Conservation (phyloP, 352 stramenopile species). For the Pythium phragmitis region DNA sequence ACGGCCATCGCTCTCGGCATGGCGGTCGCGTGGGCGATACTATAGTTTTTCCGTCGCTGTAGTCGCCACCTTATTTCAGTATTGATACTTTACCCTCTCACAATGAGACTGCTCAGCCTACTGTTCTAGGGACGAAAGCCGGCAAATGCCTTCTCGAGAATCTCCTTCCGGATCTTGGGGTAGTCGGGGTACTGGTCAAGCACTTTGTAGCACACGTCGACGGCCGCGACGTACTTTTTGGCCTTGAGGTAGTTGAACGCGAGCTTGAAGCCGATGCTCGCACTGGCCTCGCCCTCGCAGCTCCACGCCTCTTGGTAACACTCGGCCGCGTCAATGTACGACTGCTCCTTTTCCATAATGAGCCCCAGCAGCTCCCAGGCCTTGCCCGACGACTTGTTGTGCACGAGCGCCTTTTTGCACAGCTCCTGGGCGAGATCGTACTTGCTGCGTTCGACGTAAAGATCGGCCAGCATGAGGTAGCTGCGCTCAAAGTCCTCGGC, state of each 20-base stretch:
- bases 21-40: conserved; percentile 4
- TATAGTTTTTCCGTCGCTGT: not conserved
- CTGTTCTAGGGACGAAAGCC: conserved; percentile 77
- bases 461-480: conserved; percentile 92
- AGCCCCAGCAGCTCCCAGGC: conserved; percentile 93
- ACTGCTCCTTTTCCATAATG: conserved; percentile 95
- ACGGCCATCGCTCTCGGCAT: conserved; percentile 1
- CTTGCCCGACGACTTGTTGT: conserved; percentile 91
- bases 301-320: conserved; percentile 91
- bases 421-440: conserved; percentile 93
- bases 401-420: conserved; percentile 90
- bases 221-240: conserved; percentile 86
- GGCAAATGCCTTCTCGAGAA: conserved; percentile 90
- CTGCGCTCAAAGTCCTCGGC: conserved; percentile 93
- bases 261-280: conserved; percentile 92
- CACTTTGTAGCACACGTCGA: conserved; percentile 93
- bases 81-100: too few species aligned
- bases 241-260: conserved; percentile 97
- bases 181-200: conserved; percentile 94
- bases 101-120: too few species aligned
- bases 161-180: conserved; percentile 93
- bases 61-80: not conserved
- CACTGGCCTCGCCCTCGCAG: conserved; percentile 81
- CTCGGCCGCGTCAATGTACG: conserved; percentile 91
- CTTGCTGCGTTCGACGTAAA: conserved; percentile 91